Conservation (phyloP, 2,329 filamentous ascomycete species). For the Corynespora cassiicola region DNA sequence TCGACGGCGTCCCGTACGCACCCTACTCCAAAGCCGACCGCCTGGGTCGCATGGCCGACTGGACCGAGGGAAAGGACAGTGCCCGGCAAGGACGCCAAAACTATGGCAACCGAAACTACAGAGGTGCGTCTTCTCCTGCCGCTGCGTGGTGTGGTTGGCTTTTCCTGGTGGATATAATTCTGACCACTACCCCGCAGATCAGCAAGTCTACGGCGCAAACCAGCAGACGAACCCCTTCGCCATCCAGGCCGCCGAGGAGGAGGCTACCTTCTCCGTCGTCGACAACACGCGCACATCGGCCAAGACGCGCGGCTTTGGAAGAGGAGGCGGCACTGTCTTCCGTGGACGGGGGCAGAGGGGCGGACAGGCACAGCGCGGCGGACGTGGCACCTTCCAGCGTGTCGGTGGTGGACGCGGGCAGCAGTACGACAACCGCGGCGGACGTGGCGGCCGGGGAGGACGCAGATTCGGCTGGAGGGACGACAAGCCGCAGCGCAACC, state of each 20-base stretch:
- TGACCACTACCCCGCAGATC: conserved; percentile 64
- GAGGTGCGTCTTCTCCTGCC: conserved; percentile 64
- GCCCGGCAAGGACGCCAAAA: conserved; percentile 84
- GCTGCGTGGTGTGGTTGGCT: background rate
- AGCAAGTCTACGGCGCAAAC: conserved; percentile 95
- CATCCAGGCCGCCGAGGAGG: conserved; percentile 90
- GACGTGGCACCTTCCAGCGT: conserved; percentile 76
- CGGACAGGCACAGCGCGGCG: conserved; percentile 74
- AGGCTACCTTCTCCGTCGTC: conserved; percentile 96
- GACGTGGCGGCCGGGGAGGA: conserved; percentile 73
- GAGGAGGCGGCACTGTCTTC: conserved; percentile 89
- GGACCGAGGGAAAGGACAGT: conserved; percentile 87
- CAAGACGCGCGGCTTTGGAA: conserved; percentile 81
- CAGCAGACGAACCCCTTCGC: conserved; percentile 80
- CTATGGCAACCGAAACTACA: conserved; percentile 85
- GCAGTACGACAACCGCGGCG: conserved; percentile 72
- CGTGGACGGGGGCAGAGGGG: conserved; percentile 79
- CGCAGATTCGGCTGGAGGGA: conserved; percentile 98
- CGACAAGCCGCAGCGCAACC: conserved; percentile 96
- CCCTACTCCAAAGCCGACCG: conserved; percentile 99
- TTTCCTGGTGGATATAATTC: conserved; percentile 1
- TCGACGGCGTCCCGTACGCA: conserved; percentile 95
- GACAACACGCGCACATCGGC: conserved; percentile 89
- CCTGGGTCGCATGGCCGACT: conserved; percentile 98
- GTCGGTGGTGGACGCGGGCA: conserved; percentile 71